Evolutionary conservation across 495 filamentous ascomycete genomes (phyloP).

Genomic region (Pseudotulostoma volvatum): DNA sequence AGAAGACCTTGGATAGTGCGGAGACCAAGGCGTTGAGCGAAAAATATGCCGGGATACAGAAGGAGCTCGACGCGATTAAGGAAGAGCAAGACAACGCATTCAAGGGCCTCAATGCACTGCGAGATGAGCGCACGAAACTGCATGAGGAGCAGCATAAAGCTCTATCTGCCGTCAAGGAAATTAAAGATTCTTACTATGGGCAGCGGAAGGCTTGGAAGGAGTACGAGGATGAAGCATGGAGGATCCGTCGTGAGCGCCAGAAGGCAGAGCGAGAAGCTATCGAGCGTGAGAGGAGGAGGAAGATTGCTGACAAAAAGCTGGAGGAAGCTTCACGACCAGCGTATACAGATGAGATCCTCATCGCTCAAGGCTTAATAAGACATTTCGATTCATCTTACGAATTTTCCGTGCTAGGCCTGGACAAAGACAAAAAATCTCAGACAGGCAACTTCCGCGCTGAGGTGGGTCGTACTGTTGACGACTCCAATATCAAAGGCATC

Average conservation of each 20-base stretch:
- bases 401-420: conserved; percentile 38
- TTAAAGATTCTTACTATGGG: conserved; percentile 75
- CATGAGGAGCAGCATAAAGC: conserved; percentile 72
- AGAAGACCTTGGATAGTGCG: conserved; percentile 79
- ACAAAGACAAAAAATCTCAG: conserved; percentile 46
- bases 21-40: conserved; percentile 77
- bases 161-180: conserved; percentile 55
- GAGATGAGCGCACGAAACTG: conserved; percentile 75
- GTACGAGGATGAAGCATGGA: conserved; percentile 64
- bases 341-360: conserved; percentile 79
- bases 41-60: conserved; percentile 61
- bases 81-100: conserved; percentile 75
- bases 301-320: conserved; percentile 66
- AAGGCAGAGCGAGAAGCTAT: conserved; percentile 63
- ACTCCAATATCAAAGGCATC: conserved; percentile 59
- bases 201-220: conserved; percentile 58
- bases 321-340: conserved; percentile 82
- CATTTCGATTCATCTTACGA: conserved; percentile 75
- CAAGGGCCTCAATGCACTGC: conserved; percentile 70
- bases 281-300: conserved; percentile 57
- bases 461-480: conserved; percentile 67
- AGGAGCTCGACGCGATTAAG: conserved; percentile 76
- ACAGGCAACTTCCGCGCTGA: conserved; percentile 58
- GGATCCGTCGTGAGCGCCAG: conserved; percentile 58
- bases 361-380: conserved; percentile 66